Percentiles rank a stretch among this genome's conserved stretches.
Conservation (phyloP, 106 monocot species). For the Acorus calamus region DNA sequence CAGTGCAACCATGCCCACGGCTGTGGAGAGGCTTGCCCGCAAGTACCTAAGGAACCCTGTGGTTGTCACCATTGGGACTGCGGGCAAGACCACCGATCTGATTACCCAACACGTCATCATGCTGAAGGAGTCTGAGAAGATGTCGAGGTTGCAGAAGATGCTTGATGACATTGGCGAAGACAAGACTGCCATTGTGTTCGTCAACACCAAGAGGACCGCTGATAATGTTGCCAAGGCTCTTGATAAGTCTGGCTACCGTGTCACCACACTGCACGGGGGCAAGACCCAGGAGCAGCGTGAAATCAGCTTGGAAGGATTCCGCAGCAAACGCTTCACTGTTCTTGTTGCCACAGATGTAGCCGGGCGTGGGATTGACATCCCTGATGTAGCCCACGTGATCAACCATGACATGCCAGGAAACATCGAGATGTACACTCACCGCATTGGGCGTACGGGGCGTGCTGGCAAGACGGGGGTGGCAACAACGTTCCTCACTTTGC, state of each 20-base stretch:
- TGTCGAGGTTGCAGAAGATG: conserved; percentile 65
- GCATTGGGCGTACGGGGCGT: conserved; percentile 92
- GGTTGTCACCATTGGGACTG: conserved; percentile 92
- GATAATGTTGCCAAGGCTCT: conserved; percentile 84
- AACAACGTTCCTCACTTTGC: conserved; percentile 82
- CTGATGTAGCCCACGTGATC: conserved; percentile 95
- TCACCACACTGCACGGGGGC: conserved; percentile 87
- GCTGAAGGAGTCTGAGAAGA: conserved; percentile 86
- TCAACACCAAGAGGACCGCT: conserved; percentile 89
- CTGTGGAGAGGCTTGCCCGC: conserved; percentile 84
- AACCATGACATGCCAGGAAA: conserved; percentile 85
- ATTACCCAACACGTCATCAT: conserved; percentile 91
- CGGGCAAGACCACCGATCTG: conserved; percentile 90
- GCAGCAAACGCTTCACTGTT: conserved; percentile 75
- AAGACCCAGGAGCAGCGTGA: conserved; percentile 97
- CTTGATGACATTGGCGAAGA: conserved; percentile 72
- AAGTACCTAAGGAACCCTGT: conserved; percentile 94
- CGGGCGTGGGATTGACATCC: conserved; percentile 97
- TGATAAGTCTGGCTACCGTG: conserved; percentile 74
- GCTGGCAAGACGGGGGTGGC: conserved; percentile 92
- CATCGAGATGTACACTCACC: conserved; percentile 90
- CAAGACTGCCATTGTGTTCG: conserved; percentile 90
- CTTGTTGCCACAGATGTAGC: conserved; percentile 97
- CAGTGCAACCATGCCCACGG: conserved; percentile 96
- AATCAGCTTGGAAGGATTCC: conserved; percentile 93